Evolutionary conservation across 352 stramenopile species (phyloP), one percentile per base, ranked within the genome.

Genomic region (Phytophthora constricta): DNA sequence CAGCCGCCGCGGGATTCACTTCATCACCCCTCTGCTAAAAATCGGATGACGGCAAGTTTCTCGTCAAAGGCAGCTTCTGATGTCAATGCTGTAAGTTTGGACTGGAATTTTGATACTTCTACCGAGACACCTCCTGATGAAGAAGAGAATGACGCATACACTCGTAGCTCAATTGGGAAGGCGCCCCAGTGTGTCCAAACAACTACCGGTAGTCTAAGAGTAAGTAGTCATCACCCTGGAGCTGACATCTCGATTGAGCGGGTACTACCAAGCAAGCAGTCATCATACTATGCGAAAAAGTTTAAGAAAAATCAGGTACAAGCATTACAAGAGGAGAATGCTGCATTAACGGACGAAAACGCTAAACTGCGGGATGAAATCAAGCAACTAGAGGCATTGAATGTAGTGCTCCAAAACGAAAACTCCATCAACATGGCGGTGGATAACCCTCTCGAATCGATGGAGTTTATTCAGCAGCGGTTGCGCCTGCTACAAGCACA

Each of bases 401-500:
- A 80, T 5, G 55, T 50, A 17, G 62, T 65, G 9, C 62, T 89
- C 4, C 76, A 87, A 25, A 49, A 39, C 8, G 64, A 68, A 4
- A 78, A 79, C 23, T 65, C 39, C 11, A 66, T 47, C 54, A 74
- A 50, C n/a, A 57, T 23, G 2, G 14, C 62, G 20, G 42, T 69
- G 1, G 46, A 57, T 5, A 50, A 51, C 4, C 34, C 52, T 16
- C 39, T 60, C 1, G 37, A 59, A 8, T 49, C 60, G 5, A 27
- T 54, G 9, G 41, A 63, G 10, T 78, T 82, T 58, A 59, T 77
- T 16, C 28, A 60, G 16, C 59, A 63, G 14, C 68, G 72, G 28
- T 79, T 87, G 57, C 74, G 68, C 26, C 47, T 87, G 4, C 28
- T 88, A 1, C 73, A 86, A 54, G 71, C 78, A 5, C 82, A 91